phyloP scores from a whole-genome alignment of 257 asterid genomes.

The Apocynum venetum region DNA sequence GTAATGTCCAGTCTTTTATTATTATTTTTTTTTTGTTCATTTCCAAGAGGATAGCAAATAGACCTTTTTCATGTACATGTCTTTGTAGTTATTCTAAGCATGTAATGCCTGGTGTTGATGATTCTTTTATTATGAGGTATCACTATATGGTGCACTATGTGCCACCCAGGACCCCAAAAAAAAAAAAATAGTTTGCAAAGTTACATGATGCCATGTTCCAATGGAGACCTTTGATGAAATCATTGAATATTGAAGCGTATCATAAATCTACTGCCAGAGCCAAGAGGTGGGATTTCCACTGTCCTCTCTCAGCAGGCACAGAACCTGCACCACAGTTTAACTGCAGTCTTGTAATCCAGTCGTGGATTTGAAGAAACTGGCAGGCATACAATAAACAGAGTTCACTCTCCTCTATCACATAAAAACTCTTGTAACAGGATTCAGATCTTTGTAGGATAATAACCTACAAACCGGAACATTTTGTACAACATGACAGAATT shows the following conservation, averaged over 20 bases:
- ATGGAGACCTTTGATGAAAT: background rate
- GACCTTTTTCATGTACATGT: no score
- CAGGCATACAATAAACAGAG: background rate
- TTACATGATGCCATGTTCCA: background rate
- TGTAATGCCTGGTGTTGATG: background rate
- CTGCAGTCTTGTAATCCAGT: background rate
- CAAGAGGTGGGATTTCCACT: background rate
- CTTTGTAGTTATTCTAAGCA: background rate
- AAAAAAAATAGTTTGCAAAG: background rate
- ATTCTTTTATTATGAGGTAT: background rate
- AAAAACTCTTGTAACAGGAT: background rate
- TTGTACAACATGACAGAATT: background rate
- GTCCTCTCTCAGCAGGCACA: background rate
- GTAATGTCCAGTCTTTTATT: background rate
- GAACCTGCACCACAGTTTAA: background rate
- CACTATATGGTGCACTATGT: background rate
- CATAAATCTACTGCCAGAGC: background rate
- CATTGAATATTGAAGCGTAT: background rate
- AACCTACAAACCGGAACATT: background rate
- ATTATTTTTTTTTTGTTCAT: no score
- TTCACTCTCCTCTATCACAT: background rate
- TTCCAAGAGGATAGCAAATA: no score
- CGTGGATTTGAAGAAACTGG: background rate
- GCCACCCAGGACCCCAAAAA: background rate
- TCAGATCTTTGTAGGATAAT: background rate